These are phyloP conservation scores for Vaccinium macrocarpon DNA, from an alignment of 148 eudicot genomes.

Conservation along the genomic window DNA sequence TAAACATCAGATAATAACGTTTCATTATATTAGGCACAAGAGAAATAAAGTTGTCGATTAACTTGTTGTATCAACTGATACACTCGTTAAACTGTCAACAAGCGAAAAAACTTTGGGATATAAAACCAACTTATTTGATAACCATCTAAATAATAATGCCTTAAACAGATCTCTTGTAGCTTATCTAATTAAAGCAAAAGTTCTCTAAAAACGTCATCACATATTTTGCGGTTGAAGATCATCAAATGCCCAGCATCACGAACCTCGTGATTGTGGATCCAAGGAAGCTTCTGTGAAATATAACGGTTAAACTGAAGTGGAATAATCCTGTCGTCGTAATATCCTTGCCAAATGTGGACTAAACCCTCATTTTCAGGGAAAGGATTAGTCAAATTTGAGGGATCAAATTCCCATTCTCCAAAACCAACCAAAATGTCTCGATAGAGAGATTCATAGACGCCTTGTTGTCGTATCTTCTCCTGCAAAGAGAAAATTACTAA, in stretches of 20 bases:
- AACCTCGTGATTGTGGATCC: slow-evolving; percentile 52
- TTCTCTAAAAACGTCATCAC: slow-evolving; percentile 51
- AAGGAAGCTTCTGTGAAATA: slow-evolving; percentile 39
- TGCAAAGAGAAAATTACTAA: slow-evolving; percentile 20
- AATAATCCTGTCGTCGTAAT: slow-evolving; percentile 60
- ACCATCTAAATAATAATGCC: neutral
- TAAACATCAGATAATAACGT: neutral
- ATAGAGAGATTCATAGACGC: slow-evolving; percentile 53
- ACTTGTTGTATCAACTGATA: neutral
- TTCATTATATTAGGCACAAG: neutral
- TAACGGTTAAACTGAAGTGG: slow-evolving; percentile 34
- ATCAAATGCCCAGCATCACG: slow-evolving; percentile 47
- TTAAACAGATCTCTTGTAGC: no score
- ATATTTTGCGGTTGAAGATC: slow-evolving; percentile 22
- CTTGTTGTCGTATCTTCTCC: slow-evolving; percentile 72
- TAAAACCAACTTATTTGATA: neutral
- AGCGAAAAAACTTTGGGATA: neutral
- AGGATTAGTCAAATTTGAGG: slow-evolving; percentile 55
- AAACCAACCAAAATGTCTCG: slow-evolving; percentile 63
- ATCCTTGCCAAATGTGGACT: slow-evolving; percentile 85
- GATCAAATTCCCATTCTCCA: slow-evolving; percentile 72
- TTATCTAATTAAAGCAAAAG: slow-evolving; percentile 35
- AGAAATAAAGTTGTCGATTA: neutral
- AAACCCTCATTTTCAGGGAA: slow-evolving; percentile 57
- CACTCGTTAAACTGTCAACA: neutral